Conservation (phyloP, 1,139 yeast genomes). For the Geotrichum klebahnii region DNA sequence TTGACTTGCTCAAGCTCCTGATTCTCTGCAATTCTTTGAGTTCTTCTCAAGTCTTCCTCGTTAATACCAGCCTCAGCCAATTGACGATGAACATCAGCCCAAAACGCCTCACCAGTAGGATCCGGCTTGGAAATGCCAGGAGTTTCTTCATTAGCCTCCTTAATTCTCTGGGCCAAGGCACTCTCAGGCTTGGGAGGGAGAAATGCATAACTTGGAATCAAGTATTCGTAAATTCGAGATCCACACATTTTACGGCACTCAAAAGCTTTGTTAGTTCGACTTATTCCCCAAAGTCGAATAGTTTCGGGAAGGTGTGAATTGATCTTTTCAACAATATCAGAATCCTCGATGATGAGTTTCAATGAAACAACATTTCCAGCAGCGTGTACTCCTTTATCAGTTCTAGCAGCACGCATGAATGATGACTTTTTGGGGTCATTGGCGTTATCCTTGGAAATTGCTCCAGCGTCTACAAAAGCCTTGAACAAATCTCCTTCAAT, state of each 20-base stretch:
- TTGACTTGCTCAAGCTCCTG: constrained; percentile 27
- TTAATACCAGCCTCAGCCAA: constrained; percentile 34
- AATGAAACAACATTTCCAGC: constrained; percentile 92
- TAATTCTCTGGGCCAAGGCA: constrained; percentile 57
- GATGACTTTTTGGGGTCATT: constrained; percentile 86
- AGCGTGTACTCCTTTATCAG: constrained; percentile 98
- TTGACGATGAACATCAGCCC: constrained; percentile 51
- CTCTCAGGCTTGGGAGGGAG: constrained; percentile 84
- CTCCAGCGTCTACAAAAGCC: constrained; percentile 86
- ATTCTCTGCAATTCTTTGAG: constrained; percentile 36
- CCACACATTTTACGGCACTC: constrained; percentile 95
- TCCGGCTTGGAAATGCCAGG: constrained; percentile 64
- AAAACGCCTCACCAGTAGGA: constrained; percentile 66
- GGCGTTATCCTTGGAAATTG: constrained; percentile 82
- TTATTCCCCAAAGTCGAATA: constrained; percentile 89
- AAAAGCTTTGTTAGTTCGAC: constrained; percentile 82
- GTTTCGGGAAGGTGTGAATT: constrained; percentile 75
- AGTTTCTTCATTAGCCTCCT: constrained; percentile 48
- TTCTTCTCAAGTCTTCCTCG: constrained; percentile 39
- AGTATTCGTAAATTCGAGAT: constrained; percentile 87
- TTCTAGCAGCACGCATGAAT: constrained; percentile 93
- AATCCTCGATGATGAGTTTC: constrained; percentile 84
- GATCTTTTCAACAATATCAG: constrained; percentile 67
- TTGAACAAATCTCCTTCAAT: constrained; percentile 86
- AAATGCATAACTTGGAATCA: constrained; percentile 85